Evolutionary conservation across 75 land plant genomes (phyloP).

Genomic region (Ceratopteris richardii): DNA sequence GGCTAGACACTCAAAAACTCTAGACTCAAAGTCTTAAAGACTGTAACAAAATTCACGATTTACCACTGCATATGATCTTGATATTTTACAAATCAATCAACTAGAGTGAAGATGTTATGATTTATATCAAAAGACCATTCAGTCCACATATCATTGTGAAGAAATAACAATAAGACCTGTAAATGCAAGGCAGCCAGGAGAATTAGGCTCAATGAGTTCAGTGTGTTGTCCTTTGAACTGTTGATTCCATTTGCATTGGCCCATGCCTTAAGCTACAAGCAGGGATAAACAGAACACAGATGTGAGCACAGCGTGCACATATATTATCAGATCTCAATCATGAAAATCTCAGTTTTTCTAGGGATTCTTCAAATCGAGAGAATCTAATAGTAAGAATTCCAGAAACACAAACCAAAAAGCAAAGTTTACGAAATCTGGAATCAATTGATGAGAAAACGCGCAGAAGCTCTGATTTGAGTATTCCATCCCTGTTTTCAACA

Average conservation of each 20-base stretch:
- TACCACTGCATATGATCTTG: too few species aligned
- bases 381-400: not conserved
- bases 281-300: not conserved
- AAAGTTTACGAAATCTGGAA: conserved; percentile 57
- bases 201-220: conserved; percentile 62
- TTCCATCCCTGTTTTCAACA: conserved; percentile 71
- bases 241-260: conserved; percentile 65
- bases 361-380: too few species aligned
- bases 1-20: too few species aligned
- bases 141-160: too few species aligned
- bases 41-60: too few species aligned
- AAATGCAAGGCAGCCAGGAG: conserved; percentile 69
- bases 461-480: conserved; percentile 47
- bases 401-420: conserved; percentile 49
- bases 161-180: conserved; percentile 50
- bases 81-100: too few species aligned
- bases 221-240: conserved; percentile 60
- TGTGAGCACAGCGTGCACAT: too few species aligned
- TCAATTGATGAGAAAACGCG: conserved; percentile 49
- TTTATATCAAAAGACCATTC: too few species aligned
- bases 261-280: conserved; percentile 68
- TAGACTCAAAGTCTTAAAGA: too few species aligned
- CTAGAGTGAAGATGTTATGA: too few species aligned
- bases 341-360: too few species aligned
- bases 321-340: too few species aligned